Conservation (phyloP, 2,329 filamentous ascomycete genomes). For the Fusarium chuoi region DNA sequence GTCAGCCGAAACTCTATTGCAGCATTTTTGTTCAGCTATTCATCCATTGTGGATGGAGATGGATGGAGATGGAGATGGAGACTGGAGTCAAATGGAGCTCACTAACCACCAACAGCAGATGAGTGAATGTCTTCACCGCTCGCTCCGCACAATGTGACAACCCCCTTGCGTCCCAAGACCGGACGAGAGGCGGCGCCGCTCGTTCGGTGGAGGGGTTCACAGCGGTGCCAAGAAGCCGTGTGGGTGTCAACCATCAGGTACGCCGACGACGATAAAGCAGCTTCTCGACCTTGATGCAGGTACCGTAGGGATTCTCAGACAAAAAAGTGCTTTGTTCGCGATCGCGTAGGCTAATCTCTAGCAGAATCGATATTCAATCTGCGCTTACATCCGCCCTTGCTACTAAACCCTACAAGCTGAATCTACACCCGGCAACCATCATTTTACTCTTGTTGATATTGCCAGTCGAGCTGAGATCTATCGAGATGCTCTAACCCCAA, state of each 20-base stretch:
- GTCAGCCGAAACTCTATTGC: conserved; percentile 28
- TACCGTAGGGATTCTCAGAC: conserved; percentile 9
- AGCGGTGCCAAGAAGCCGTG: conserved; percentile 3
- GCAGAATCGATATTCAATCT: conserved; percentile 18
- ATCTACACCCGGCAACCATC: background rate
- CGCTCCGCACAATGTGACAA: conserved; percentile 15
- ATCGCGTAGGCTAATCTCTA: conserved; percentile 4
- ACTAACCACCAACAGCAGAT: conserved; percentile 7
- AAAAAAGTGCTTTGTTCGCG: conserved; percentile 18
- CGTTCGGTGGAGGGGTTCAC: conserved; percentile 12
- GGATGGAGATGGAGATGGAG: background rate
- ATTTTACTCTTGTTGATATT: conserved; percentile 6
- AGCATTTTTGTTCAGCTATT: background rate
- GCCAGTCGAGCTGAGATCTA: conserved; percentile 25
- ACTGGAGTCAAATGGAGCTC: background rate
- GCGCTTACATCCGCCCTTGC: conserved; percentile 2
- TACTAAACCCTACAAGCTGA: conserved; percentile 4
- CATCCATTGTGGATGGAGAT: background rate
- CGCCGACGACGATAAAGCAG: background rate
- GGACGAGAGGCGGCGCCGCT: conserved; percentile 22
- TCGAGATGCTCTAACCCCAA: conserved; percentile 18
- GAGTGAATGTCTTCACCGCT: conserved; percentile 30
- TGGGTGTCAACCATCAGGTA: conserved; percentile 26
- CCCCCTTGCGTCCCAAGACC: conserved; percentile 32
- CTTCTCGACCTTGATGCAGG: conserved; percentile 1